A percentile compares a stretch with the other conserved stretches of the same genome.
Conservation (phyloP, 352 stramenopile species). For the Globisporangium ultimum region DNA sequence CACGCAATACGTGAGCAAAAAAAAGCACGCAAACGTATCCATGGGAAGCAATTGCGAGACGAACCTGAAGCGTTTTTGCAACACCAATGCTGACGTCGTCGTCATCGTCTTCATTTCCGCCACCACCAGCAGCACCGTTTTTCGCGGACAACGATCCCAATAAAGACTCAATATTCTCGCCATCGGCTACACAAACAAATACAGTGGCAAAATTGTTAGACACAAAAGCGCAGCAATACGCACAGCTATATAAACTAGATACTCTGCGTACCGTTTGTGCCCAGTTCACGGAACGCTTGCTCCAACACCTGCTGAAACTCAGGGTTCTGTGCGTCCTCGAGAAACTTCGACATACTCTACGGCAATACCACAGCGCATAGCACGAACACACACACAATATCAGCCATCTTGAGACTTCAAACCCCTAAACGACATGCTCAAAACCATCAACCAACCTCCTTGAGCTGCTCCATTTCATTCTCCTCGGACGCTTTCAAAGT, state of each 20-base stretch:
- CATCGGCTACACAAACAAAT: conserved; percentile 31
- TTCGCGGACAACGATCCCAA: conserved; percentile 51
- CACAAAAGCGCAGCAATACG: not conserved
- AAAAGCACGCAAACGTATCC: not conserved
- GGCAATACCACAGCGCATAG: not conserved
- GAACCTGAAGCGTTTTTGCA: conserved; percentile 80
- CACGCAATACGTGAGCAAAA: not conserved
- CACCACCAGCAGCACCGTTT: conserved; percentile 3
- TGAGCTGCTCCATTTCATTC: conserved; percentile 56
- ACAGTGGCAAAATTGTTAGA: not conserved
- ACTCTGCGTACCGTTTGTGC: conserved; percentile 40
- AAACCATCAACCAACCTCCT: conserved; percentile 37
- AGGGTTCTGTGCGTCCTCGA: conserved; percentile 82
- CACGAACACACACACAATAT: not conserved
- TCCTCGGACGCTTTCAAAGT: conserved; percentile 41
- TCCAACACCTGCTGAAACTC: conserved; percentile 86
- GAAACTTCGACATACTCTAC: conserved; percentile 84
- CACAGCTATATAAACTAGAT: not conserved
- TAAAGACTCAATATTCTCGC: conserved; percentile 67
- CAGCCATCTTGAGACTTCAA: not conserved
- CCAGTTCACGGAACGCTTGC: conserved; percentile 84
- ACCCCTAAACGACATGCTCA: not conserved
- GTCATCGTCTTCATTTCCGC: conserved; percentile 29
- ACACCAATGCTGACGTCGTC: conserved; percentile 81
- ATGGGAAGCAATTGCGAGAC: conserved; percentile 5